Conservation (phyloP, 1,284 basidiomycete genomes). For the Rhodofomes roseus region DNA sequence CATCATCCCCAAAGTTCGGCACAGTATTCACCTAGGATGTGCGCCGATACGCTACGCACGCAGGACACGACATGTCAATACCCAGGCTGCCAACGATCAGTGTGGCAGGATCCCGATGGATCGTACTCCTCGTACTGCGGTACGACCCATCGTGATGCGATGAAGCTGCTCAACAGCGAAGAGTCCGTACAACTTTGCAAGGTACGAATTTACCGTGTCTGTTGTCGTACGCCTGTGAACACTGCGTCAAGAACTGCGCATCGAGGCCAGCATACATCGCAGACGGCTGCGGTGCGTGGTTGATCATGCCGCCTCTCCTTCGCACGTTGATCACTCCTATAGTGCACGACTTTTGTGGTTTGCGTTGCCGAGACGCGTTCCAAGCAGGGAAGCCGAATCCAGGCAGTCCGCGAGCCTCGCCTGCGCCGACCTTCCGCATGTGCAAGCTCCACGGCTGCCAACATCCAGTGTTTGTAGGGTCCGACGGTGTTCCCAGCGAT, state of each 20-base stretch:
- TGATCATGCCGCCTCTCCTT: background rate
- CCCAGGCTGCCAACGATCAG: background rate
- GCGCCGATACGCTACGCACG: background rate
- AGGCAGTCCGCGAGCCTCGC: background rate
- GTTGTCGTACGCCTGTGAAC: background rate
- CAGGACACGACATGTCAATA: background rate
- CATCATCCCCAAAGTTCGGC: background rate
- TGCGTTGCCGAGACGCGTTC: background rate
- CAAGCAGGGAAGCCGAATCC: background rate
- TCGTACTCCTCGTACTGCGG: conserved; percentile 3
- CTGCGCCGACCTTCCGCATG: background rate
- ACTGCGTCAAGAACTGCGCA: conserved; percentile 15
- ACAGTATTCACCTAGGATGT: background rate
- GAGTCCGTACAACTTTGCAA: background rate
- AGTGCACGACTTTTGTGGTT: background rate
- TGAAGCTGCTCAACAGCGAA: background rate
- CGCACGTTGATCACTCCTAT: background rate
- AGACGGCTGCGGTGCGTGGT: background rate
- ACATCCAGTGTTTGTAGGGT: background rate
- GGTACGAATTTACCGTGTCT: background rate
- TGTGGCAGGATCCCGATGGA: conserved; percentile 3
- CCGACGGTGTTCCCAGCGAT: background rate
- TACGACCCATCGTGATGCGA: background rate
- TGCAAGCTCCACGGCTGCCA: background rate
- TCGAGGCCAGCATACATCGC: conserved; percentile 18